Base-by-base conservation (phyloP, 208 protist species). In the Acanthamoeba castellanii region DNA sequence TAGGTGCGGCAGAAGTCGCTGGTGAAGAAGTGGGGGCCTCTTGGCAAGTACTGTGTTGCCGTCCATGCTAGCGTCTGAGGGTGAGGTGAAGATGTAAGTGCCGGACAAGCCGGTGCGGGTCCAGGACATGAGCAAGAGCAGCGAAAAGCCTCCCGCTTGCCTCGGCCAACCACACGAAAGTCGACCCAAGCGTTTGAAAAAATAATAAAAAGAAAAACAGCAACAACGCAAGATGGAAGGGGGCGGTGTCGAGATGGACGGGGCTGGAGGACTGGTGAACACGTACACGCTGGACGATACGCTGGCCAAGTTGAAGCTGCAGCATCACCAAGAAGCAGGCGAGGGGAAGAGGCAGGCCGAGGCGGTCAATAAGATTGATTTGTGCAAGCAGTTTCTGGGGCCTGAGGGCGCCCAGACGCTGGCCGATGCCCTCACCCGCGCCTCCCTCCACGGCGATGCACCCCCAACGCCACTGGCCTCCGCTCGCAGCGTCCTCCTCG, bases 311-410 rank as follows among this genome's bases (percentile, higher is more conserved):
- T 68, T 68, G 61, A 22, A 30, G 25, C 61, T 34, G 68, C 68
- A 5, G 13, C 25, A 14, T 27, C 11, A n/a, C n/a, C 25, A 37
- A 34, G 25, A 25, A 30, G 18, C 3, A 1, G 66, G 22, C 30
- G n/a, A 34, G 66, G 66, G 8, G n/a, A 72, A 18, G 25, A 42
- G 13, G 68, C 30, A 42, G 18, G 52, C 18, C 5, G 52, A 20
- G 52, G 68, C 72, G 20, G 52, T 89, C 18, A 89, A 57, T 47
- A 89, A 89, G 25, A 66, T 89, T 5, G 82, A 89, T 45, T 27
- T 89, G 45, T 89, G 82, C 82, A 89, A 89, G 82, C 82, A 89
- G 32, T 68, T 89, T 20, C 82, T 89, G 25, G 82, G 82, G 16
- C 82, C 82, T 2, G 82, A 89, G 34, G 82, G 82, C 27, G 82